Evolutionary conservation across 2,329 filamentous ascomycete genomes (phyloP).

Genomic region (Colletotrichum spaethianum): DNA sequence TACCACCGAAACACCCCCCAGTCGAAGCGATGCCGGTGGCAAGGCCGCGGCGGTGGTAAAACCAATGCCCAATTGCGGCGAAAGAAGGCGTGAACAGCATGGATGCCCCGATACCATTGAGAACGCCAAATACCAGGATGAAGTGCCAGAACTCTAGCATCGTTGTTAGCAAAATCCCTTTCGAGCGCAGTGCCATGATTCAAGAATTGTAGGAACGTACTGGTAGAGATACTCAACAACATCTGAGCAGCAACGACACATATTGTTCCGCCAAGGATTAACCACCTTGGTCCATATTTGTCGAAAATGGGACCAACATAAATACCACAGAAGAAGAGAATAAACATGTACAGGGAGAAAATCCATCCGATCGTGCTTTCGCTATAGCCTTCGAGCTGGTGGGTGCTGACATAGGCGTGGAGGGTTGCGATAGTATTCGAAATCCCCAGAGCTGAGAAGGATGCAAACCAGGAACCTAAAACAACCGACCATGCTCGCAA

Average conservation of each 20-base stretch:
- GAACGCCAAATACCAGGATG: conserved; percentile 82
- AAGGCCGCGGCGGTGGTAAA: conserved; percentile 79
- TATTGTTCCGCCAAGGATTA: conserved; percentile 78
- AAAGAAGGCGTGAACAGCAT: conserved; percentile 88
- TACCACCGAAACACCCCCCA: conserved; percentile 79
- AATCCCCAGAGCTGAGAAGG: conserved; percentile 81
- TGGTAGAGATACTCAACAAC: conserved; percentile 78
- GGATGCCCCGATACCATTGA: conserved; percentile 81
- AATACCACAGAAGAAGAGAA: conserved; percentile 88
- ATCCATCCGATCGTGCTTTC: conserved; percentile 87
- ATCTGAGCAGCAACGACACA: conserved; percentile 75
- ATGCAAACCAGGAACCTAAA: conserved; percentile 83
- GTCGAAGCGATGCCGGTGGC: conserved; percentile 87
- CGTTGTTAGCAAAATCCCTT: too few species aligned
- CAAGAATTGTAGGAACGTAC: conserved; percentile 59
- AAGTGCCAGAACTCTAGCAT: conserved; percentile 91
- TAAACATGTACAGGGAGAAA: conserved; percentile 85
- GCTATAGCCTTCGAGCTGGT: conserved; percentile 79
- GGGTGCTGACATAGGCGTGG: conserved; percentile 80
- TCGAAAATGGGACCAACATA: conserved; percentile 92
- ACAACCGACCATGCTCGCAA: conserved; percentile 86
- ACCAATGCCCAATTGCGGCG: conserved; percentile 76
- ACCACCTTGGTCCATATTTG: conserved; percentile 81
- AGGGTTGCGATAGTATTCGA: conserved; percentile 86
- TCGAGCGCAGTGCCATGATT: too few species aligned